A percentile compares a stretch with the other conserved stretches of the same genome.
phyloP scores from a whole-genome alignment of 169 alveolate genomes.

The Perkinsus olseni region DNA sequence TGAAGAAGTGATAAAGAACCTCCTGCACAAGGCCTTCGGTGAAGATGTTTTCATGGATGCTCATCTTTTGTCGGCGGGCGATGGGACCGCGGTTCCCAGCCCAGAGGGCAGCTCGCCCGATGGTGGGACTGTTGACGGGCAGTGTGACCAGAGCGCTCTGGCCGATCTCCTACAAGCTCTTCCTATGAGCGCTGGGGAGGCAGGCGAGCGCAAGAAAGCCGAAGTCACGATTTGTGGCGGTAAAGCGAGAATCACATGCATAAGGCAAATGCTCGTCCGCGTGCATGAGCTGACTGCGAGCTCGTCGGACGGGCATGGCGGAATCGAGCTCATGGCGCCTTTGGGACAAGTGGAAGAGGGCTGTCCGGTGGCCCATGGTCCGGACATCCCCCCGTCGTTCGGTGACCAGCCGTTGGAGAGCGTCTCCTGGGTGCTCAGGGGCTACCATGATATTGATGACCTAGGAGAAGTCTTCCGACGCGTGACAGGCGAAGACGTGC shows the following conservation, averaged over 20 bases:
- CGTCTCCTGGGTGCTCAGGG: background rate
- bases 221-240: background rate
- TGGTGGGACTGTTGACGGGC: background rate
- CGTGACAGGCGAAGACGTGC: background rate
- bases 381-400: background rate
- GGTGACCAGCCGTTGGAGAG: background rate
- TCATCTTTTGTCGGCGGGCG: background rate
- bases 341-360: background rate
- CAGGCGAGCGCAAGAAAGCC: background rate
- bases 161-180: background rate
- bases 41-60: background rate
- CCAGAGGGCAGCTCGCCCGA: background rate
- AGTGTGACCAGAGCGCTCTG: background rate
- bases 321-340: no score
- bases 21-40: background rate
- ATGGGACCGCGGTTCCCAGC: background rate
- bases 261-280: background rate
- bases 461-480: background rate
- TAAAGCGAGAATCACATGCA: background rate
- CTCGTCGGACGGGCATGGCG: no score
- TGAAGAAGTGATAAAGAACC: background rate
- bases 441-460: background rate
- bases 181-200: background rate
- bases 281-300: background rate
- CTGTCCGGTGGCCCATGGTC: background rate